Evolutionary conservation across 768 basidiomycete genomes (phyloP).

Genomic region (Guyanaporus albipodus): DNA sequence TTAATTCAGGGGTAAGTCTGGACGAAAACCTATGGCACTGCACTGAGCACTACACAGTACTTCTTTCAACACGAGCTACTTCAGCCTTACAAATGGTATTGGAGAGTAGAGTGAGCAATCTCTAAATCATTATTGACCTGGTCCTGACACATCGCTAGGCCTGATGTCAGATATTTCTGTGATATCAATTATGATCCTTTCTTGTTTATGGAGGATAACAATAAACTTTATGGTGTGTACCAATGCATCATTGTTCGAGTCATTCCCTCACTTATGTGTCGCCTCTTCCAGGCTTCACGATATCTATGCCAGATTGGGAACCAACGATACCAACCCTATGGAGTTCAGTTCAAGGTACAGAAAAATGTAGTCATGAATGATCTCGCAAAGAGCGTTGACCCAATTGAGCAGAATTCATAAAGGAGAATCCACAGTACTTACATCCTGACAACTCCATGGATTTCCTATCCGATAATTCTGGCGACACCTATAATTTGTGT

Average conservation of each 20-base stretch:
- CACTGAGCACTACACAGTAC: constrained; percentile 33
- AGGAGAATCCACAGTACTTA: constrained; percentile 51
- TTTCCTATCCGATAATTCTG: constrained; percentile 65
- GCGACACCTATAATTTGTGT: constrained; percentile 60
- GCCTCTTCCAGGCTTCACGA: constrained; percentile 47
- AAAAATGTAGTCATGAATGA: constrained; percentile 27
- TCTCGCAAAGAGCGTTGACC: constrained; percentile 35
- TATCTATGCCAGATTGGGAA: constrained; percentile 60
- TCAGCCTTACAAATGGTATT: constrained; percentile 54
- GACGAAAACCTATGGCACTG: background rate
- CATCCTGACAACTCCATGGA: constrained; percentile 54
- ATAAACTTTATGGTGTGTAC: constrained; percentile 46
- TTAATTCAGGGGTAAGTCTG: constrained; percentile 58
- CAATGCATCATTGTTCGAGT: background rate
- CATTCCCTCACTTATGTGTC: background rate
- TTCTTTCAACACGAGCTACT: constrained; percentile 56
- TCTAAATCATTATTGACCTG: background rate
- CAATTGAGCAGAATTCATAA: constrained; percentile 49
- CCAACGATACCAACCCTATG: constrained; percentile 64
- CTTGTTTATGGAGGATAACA: constrained; percentile 50
- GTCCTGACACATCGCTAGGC: constrained; percentile 27
- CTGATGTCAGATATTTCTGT: constrained; percentile 52
- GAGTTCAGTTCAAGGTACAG: constrained; percentile 49
- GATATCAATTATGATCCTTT: constrained; percentile 51
- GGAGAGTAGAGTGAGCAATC: constrained; percentile 51